Base-by-base conservation (phyloP, 2,329 filamentous ascomycete genomes). In the Pyrenophora seminiperda region DNA sequence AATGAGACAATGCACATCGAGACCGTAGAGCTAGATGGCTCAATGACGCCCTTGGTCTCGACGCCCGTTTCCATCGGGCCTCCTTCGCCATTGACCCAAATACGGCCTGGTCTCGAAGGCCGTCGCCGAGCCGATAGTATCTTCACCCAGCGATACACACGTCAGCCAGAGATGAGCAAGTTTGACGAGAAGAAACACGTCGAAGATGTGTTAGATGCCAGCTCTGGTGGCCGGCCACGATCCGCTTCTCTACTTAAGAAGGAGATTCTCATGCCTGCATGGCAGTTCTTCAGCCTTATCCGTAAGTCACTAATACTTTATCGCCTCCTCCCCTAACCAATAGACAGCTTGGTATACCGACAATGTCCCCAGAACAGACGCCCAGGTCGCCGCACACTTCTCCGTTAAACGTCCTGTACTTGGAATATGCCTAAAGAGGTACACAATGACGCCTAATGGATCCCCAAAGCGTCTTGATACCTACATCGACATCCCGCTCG, bases 231-330 rank as follows among this genome's bases (percentile, higher is more conserved):
- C 50, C 62, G 62, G 57, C 68, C 72, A 66, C 58, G 70, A 18
- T 68, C 70, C 36, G 61, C 64, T 31, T 79, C 76, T 27, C 72
- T 81, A 41, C 73, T 71, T 50, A 68, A 81, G 57, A 96, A 93
- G 67, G 92, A 96, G 63, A 89, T 97, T 11, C 87, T 93, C 50
- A 96, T 97, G 78, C 93, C 93, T 30, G 94, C 94, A 2, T 97
- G 92, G 91, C 93, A 97, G 66, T 96, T 97, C 67, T 97, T 97
- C 75, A 91, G 89, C 65, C 78, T 97, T 19, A 91, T 97, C 63
- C 92, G 89, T 91, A 77, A 75, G 88, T 80, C 13, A 2, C 14
- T 3, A 9, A 9, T 31, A 2, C 18, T 9, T 5, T n/a, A 5
- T 13, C n/a, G 1, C 1, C 11, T 10, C 7, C 22, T 11, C 33